These are phyloP conservation scores for Meyerozyma sp. DNA, from an alignment of 1,139 yeast genomes.

Conservation along the genomic window DNA sequence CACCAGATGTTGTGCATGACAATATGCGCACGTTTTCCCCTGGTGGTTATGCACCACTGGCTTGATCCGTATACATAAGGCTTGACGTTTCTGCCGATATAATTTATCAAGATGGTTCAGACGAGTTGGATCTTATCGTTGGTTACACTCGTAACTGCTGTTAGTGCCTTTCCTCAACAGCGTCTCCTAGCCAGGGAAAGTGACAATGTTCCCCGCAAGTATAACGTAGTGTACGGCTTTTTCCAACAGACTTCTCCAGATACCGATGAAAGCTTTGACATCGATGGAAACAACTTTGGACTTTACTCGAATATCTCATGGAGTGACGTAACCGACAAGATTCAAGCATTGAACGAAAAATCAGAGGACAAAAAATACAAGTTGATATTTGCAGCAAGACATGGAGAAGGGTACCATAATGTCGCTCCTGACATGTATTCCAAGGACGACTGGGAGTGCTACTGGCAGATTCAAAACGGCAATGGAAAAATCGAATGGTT, in stretches of 20 bases:
- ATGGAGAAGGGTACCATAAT: conserved; percentile 39
- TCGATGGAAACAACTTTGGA: not conserved
- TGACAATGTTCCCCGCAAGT: not conserved
- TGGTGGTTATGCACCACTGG: conserved; percentile 1
- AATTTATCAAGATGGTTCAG: not conserved
- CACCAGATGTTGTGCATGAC: not conserved
- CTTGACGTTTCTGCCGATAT: not conserved
- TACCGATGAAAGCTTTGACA: not conserved
- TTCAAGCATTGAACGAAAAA: conserved; percentile 5
- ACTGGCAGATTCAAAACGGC: conserved; percentile 26
- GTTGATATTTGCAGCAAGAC: conserved; percentile 34
- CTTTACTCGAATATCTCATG: not conserved
- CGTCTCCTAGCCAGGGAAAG: not conserved
- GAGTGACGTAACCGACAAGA: conserved; percentile 4
- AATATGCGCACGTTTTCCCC: not conserved
- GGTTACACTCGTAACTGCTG: not conserved
- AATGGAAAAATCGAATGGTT: conserved; percentile 28
- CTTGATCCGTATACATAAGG: not conserved
- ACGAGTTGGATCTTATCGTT: not conserved
- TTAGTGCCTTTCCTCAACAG: not conserved
- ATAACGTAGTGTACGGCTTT: not conserved
- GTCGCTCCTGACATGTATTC: conserved; percentile 18
- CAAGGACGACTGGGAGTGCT: conserved; percentile 26
- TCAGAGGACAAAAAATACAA: conserved; percentile 11
- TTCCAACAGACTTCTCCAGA: not conserved